Evolutionary conservation across 306 rosid species (phyloP).

Genomic region (Begonia peltatifolia): DNA sequence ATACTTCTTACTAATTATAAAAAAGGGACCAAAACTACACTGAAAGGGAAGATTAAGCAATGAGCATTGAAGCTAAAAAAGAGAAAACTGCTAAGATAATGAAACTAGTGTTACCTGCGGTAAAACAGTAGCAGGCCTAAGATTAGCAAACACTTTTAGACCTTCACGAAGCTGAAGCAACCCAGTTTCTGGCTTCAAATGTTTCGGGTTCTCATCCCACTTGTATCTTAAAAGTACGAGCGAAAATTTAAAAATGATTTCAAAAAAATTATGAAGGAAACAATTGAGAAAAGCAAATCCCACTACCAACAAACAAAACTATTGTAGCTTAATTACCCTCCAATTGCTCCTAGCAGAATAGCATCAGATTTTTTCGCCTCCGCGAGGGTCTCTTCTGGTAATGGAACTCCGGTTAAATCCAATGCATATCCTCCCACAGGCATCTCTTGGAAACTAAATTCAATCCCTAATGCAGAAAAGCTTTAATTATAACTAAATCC

Average conservation of each 20-base stretch:
- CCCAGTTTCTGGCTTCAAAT: slow-evolving; percentile 86
- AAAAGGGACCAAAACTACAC: background rate
- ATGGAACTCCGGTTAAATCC: slow-evolving; percentile 72
- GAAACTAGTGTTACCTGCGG: slow-evolving; percentile 34
- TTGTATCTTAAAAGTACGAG: slow-evolving; percentile 32
- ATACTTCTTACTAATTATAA: too few species aligned
- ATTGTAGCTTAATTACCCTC: slow-evolving; percentile 38
- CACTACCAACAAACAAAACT: background rate
- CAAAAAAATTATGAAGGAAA: background rate
- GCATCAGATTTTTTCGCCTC: slow-evolving; percentile 66
- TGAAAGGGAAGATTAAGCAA: background rate
- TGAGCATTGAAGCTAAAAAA: background rate
- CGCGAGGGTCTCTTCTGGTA: slow-evolving; percentile 68
- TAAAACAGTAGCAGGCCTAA: slow-evolving; percentile 66
- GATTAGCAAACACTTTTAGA: slow-evolving; percentile 69
- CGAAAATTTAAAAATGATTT: background rate
- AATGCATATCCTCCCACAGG: slow-evolving; percentile 85
- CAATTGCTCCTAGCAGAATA: slow-evolving; percentile 77
- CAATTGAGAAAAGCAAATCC: background rate
- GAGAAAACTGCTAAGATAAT: too few species aligned
- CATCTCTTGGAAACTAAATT: slow-evolving; percentile 45
- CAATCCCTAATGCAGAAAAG: slow-evolving; percentile 37
- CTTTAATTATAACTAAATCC: background rate
- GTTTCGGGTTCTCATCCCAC: slow-evolving; percentile 71
- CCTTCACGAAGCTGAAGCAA: slow-evolving; percentile 57